Percentiles rank a stretch among this genome's conserved stretches.
These are phyloP conservation scores for Psilocybe subaeruginosa DNA, from an alignment of 768 basidiomycete species.

Conservation along the genomic window DNA sequence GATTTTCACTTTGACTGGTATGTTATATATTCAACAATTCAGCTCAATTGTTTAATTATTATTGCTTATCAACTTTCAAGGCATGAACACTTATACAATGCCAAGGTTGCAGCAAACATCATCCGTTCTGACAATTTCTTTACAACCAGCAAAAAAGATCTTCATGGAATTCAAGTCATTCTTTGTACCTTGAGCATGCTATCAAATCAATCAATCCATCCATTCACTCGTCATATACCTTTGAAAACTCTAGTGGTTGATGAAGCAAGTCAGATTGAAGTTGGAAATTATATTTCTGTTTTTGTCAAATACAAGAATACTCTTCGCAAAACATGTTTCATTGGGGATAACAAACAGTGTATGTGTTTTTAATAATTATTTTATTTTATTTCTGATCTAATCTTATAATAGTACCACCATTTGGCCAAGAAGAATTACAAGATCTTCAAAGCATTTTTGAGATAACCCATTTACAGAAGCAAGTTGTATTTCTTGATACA, in stretches of 20 bases:
- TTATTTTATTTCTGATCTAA: slow-evolving; percentile 15
- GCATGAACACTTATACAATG: slow-evolving; percentile 78
- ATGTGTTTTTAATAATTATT: slow-evolving; percentile 23
- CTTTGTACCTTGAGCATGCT: slow-evolving; percentile 83
- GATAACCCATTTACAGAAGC: slow-evolving; percentile 54
- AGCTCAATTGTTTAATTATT: slow-evolving; percentile 7
- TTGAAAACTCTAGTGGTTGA: slow-evolving; percentile 58
- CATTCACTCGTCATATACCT: slow-evolving; percentile 41
- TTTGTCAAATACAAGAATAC: slow-evolving; percentile 37
- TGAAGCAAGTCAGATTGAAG: slow-evolving; percentile 71
- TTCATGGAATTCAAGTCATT: slow-evolving; percentile 55
- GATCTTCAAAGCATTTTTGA: slow-evolving; percentile 81
- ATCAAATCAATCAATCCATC: slow-evolving; percentile 37
- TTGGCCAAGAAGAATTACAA: slow-evolving; percentile 70
- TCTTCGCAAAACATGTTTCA: slow-evolving; percentile 59
- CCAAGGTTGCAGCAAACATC: slow-evolving; percentile 45
- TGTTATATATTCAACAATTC: slow-evolving; percentile 15
- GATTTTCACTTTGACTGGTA: slow-evolving; percentile 72
- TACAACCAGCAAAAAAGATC: slow-evolving; percentile 17
- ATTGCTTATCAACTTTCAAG: slow-evolving; percentile 35
- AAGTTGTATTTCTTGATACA: slow-evolving; percentile 62
- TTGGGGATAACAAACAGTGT: slow-evolving; percentile 75
- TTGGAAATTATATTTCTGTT: slow-evolving; percentile 52
- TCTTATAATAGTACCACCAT: slow-evolving; percentile 67
- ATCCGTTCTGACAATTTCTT: slow-evolving; percentile 51